phyloP scores from a whole-genome alignment of 306 rosid genomes.

The Pyrus pyrifolia region DNA sequence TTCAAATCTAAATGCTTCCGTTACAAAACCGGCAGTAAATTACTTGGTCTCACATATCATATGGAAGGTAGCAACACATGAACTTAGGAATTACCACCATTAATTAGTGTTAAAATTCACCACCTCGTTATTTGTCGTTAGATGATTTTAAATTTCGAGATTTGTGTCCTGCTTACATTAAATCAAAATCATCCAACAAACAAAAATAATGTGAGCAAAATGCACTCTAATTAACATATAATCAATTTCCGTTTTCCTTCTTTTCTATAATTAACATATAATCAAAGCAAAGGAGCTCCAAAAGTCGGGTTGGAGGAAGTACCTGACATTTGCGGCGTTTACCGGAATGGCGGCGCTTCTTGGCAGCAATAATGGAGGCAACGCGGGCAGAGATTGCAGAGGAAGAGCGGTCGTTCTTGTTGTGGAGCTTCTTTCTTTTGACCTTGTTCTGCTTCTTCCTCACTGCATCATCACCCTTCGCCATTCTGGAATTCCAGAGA shows the following conservation, averaged over 20 bases:
- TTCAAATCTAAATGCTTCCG: not conserved
- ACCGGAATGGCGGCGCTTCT: conserved; percentile 88
- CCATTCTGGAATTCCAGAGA: conserved; percentile 35
- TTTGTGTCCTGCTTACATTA: no score
- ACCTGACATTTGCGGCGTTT: conserved; percentile 88
- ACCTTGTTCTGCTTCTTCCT: conserved; percentile 57
- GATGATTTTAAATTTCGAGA: no score
- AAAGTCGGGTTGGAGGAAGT: not conserved
- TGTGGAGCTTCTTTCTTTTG: conserved; percentile 41
- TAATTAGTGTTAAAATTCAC: no score
- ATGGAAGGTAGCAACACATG: not conserved
- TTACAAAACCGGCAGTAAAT: not conserved
- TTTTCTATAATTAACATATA: no score
- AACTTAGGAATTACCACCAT: not conserved
- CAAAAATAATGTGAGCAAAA: not conserved
- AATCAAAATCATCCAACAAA: no score
- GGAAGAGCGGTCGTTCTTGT: conserved; percentile 25
- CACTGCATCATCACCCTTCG: conserved; percentile 68
- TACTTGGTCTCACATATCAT: not conserved
- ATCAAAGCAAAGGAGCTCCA: not conserved
- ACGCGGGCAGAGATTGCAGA: conserved; percentile 57
- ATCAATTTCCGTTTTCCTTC: not conserved
- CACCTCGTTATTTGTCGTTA: no score
- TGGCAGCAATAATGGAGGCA: conserved; percentile 79
- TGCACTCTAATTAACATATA: not conserved